Evolutionary conservation across 2,329 filamentous ascomycete genomes (phyloP), one percentile per base, ranked within the genome.

Genomic region (Tympanopsis confertula): DNA sequence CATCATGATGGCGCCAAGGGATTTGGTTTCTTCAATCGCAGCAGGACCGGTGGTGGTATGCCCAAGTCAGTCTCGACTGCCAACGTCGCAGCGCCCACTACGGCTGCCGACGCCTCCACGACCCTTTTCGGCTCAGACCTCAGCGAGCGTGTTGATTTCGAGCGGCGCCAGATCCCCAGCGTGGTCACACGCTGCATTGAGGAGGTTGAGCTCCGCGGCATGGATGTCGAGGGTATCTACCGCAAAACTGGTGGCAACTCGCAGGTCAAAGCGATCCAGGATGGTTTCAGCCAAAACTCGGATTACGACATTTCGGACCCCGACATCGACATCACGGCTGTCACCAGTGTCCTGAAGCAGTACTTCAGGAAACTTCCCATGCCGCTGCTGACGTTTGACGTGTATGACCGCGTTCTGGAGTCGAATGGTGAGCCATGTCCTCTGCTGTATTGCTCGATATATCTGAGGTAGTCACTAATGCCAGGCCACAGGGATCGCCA

Each of bases 211-310:
- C 65, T 91, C 17, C 80, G 91, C 54, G 91, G 89, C 60, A 94
- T 98, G 86, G 88, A 96, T 50, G 76, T 93, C 48, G 91, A 96
- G 62, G 91, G 91, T 44, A 94, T 98, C 49, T 98, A 98, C 63
- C 80, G 91, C 52, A 98, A 98, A 69, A 94, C 88, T 37, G 91
- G 91, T 40, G 91, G 88, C 47, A 87, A 83, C 50, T 86, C 85
- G 5, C 86, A 93, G 56, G 83, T 94, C 54, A 93, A 94, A 57
- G 70, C 75, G 51, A 85, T 98, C 48, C 86, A 89, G 52, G 84
- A 88, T 47, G 87, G 88, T 12, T 96, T 98, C 55, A 88, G 95
- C 57, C 82, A 79, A 56, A 81, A 75, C 41, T 74, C 83, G 45
- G 85, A 89, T 52, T 91, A 78, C 54, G 89, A 96, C 54, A 93